Conservation (phyloP, 2,329 filamentous ascomycete genomes). For the Fusarium haematococcum region DNA sequence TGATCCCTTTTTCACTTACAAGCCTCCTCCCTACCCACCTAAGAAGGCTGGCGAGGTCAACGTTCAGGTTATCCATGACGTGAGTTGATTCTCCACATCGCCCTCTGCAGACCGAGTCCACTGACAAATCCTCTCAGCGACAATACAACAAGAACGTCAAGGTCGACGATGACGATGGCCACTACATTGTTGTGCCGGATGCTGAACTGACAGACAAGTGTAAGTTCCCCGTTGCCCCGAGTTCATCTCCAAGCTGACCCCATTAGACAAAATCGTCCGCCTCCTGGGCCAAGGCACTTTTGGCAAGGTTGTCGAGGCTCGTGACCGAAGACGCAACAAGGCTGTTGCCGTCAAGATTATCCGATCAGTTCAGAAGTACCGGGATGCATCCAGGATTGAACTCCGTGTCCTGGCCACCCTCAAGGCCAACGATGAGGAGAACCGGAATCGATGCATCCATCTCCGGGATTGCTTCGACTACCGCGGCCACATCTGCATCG, state of each 20-base stretch:
- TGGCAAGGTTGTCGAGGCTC: slow-evolving; percentile 96
- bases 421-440: slow-evolving; percentile 89
- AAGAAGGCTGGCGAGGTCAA: slow-evolving; percentile 88
- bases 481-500: slow-evolving; percentile 93
- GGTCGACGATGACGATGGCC: slow-evolving; percentile 95
- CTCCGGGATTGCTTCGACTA: slow-evolving; percentile 97
- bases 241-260: slow-evolving; percentile 32
- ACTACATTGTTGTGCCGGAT: slow-evolving; percentile 93
- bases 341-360: slow-evolving; percentile 97
- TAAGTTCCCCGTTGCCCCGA: slow-evolving; percentile 62
- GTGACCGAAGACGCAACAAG: slow-evolving; percentile 81
- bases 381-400: slow-evolving; percentile 95
- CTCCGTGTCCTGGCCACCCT: slow-evolving; percentile 92
- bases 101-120: background rate
- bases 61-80: slow-evolving; percentile 72
- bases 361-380: slow-evolving; percentile 96
- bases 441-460: slow-evolving; percentile 97
- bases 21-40: slow-evolving; percentile 86
- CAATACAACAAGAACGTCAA: slow-evolving; percentile 71
- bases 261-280: slow-evolving; percentile 84
- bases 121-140: slow-evolving; percentile 40
- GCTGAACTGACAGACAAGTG: slow-evolving; percentile 89
- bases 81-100: slow-evolving; percentile 55
- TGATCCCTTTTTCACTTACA: slow-evolving; percentile 81
- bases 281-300: slow-evolving; percentile 97